Conservation (phyloP, 106 monocot genomes). For the Posidonia australis region DNA sequence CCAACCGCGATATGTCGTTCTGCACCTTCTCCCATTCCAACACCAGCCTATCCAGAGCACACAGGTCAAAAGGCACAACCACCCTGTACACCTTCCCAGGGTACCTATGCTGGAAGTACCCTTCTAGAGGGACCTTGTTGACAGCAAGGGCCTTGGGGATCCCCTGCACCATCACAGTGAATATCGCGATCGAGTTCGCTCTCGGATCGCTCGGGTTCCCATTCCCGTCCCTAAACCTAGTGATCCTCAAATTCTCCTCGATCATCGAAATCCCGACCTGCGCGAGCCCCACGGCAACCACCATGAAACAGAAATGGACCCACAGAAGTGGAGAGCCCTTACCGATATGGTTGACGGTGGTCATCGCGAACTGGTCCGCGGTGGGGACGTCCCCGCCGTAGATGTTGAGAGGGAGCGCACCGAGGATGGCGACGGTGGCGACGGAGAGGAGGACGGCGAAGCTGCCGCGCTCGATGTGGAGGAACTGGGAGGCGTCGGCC, state of each 20-base stretch:
- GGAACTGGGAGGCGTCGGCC: constrained; percentile 90
- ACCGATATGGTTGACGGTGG: constrained; percentile 68
- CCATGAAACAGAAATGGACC: constrained; percentile 61
- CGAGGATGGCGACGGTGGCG: constrained; percentile 30
- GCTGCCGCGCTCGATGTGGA: constrained; percentile 70
- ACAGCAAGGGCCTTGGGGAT: constrained; percentile 67
- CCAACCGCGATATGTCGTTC: constrained; percentile 53
- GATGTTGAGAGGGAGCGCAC: constrained; percentile 67
- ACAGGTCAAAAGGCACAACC: constrained; percentile 75
- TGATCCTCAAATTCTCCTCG: constrained; percentile 63
- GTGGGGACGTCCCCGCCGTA: constrained; percentile 30
- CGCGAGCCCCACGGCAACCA: constrained; percentile 49
- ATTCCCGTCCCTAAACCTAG: constrained; percentile 56
- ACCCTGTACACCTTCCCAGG: constrained; percentile 81
- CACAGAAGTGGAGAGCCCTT: constrained; percentile 63
- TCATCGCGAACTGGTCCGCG: constrained; percentile 61
- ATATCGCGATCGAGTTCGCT: constrained; percentile 53
- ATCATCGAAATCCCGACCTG: constrained; percentile 70
- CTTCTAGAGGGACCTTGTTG: constrained; percentile 54
- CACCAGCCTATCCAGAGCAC: constrained; percentile 47
- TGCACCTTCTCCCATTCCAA: constrained; percentile 41
- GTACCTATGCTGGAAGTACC: constrained; percentile 81
- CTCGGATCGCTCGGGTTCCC: constrained; percentile 44
- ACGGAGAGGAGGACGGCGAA: constrained; percentile 53
- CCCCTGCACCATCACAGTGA: constrained; percentile 88